These are phyloP conservation scores for Aspergillus bombycis DNA, from an alignment of 2,329 filamentous ascomycete genomes.

Conservation along the genomic window DNA sequence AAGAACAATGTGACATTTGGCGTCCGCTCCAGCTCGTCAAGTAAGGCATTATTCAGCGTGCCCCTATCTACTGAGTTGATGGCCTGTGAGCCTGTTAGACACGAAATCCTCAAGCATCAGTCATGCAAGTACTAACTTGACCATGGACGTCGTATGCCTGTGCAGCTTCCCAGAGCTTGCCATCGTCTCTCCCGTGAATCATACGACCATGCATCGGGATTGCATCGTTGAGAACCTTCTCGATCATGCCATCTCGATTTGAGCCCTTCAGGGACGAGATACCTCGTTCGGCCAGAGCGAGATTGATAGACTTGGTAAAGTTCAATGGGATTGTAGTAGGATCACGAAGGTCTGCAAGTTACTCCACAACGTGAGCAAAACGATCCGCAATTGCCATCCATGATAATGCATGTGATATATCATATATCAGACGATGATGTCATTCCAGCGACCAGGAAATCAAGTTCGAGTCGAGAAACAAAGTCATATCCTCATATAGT, in stretches of 20 bases:
- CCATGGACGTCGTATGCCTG: slow-evolving; percentile 91
- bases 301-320: slow-evolving; percentile 98
- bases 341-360: slow-evolving; percentile 75
- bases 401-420: not conserved
- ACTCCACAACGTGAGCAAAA: slow-evolving; percentile 13
- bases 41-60: slow-evolving; percentile 77
- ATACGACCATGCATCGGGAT: slow-evolving; percentile 96
- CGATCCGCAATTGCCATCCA: not conserved
- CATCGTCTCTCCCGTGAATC: slow-evolving; percentile 77
- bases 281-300: slow-evolving; percentile 90
- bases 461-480: not conserved
- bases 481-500: not conserved
- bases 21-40: slow-evolving; percentile 80
- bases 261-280: slow-evolving; percentile 82
- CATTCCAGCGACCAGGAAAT: not conserved
- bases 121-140: slow-evolving; percentile 59
- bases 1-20: slow-evolving; percentile 92
- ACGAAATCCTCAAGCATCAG: slow-evolving; percentile 2
- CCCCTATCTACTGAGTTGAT: slow-evolving; percentile 86
- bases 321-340: slow-evolving; percentile 82
- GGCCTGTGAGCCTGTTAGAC: slow-evolving; percentile 53
- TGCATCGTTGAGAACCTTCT: slow-evolving; percentile 73
- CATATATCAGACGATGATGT: not conserved
- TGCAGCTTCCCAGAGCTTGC: slow-evolving; percentile 72
- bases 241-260: slow-evolving; percentile 67